Evolutionary conservation across 306 rosid genomes (phyloP).

Genomic region (Carpinus fangiana): DNA sequence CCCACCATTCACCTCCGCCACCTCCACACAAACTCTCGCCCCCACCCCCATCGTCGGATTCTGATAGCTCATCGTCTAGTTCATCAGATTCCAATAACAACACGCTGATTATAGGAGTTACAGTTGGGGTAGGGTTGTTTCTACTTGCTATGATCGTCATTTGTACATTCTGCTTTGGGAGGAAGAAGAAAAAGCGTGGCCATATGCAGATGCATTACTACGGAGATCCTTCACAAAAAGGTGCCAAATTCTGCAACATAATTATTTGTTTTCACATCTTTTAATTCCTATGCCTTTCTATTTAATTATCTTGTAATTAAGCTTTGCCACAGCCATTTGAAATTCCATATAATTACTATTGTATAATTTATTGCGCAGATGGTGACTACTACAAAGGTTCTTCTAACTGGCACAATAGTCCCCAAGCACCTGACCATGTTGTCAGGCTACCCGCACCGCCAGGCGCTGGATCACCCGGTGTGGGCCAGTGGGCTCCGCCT

Average conservation of each 20-base stretch:
- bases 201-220: conserved; percentile 47
- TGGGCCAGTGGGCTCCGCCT: conserved; percentile 54
- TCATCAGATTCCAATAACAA: neutral
- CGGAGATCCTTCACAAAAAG: conserved; percentile 54
- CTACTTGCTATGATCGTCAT: conserved; percentile 35
- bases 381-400: conserved; percentile 44
- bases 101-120: conserved; percentile 42
- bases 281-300: neutral
- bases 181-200: conserved; percentile 47
- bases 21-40: conserved; percentile 6
- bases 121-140: conserved; percentile 41
- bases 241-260: conserved; percentile 21
- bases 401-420: conserved; percentile 37
- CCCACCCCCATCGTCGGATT: neutral
- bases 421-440: conserved; percentile 47
- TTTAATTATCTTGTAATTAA: too few relatives aligned
- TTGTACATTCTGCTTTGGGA: conserved; percentile 43
- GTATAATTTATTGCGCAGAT: conserved; percentile 18
- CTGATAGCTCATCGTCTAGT: neutral
- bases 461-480: conserved; percentile 31
- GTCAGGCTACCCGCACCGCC: conserved; percentile 47
- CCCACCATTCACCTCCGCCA: conserved; percentile 19
- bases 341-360: too few relatives aligned
- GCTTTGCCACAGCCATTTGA: too few relatives aligned
- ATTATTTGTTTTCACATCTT: neutral